These are phyloP conservation scores for Mucor circinelloides DNA, from an alignment of 371 early-diverging fungal genomes.

Conservation along the genomic window DNA sequence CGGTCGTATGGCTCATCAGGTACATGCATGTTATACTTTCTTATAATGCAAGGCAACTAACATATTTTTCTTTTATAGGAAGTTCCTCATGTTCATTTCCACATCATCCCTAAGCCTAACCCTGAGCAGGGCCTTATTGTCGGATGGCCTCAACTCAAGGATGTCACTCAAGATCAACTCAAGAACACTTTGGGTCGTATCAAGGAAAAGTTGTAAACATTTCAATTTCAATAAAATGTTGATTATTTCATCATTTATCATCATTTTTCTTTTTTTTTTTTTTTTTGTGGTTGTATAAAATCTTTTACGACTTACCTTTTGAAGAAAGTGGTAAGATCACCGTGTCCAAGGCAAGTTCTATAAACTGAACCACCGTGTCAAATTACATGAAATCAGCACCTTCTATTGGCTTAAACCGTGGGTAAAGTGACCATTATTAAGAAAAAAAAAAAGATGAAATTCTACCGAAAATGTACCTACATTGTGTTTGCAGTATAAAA, in stretches of 20 bases:
- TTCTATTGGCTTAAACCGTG: constrained; percentile 19
- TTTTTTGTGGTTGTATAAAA: background rate
- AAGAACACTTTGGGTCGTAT: constrained; percentile 33
- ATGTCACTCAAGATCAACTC: constrained; percentile 39
- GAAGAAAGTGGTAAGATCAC: constrained; percentile 4
- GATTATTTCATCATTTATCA: background rate
- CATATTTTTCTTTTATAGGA: constrained; percentile 33
- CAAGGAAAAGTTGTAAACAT: constrained; percentile 37
- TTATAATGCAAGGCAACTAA: background rate
- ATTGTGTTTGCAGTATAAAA: background rate
- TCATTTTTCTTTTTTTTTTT: background rate
- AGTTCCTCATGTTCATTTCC: constrained; percentile 92
- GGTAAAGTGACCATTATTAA: constrained; percentile 21
- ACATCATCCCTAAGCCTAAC: constrained; percentile 84
- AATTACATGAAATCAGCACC: background rate
- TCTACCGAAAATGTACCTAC: background rate
- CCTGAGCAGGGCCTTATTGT: constrained; percentile 72
- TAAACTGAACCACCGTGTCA: constrained; percentile 8
- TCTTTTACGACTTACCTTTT: constrained; percentile 9
- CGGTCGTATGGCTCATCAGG: constrained; percentile 59
- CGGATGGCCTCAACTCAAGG: constrained; percentile 58
- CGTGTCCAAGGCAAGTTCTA: constrained; percentile 6
- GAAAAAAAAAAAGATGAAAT: constrained; percentile 5
- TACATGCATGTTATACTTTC: constrained; percentile 9
- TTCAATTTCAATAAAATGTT: background rate